Evolutionary conservation across 768 basidiomycete genomes (phyloP), one percentile per base, ranked within the genome.

Genomic region (Dentipellis fragilis): DNA sequence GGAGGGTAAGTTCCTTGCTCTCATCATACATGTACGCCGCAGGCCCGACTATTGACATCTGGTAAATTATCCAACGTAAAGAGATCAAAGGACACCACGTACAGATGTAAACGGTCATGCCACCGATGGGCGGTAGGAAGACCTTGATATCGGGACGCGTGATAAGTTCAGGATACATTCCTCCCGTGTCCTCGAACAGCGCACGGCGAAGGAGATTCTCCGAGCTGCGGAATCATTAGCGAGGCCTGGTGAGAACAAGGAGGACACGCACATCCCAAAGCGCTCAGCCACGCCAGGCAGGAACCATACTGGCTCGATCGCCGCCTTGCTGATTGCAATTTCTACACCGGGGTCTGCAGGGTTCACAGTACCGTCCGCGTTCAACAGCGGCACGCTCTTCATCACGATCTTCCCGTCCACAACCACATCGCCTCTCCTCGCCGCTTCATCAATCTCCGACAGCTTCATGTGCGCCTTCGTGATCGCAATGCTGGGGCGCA

Each of bases 281-380:
- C 95, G 76, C 61, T 90, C 87, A 0, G 95, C 95, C 1, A 98
- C 84, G 10, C 93, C 92, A 46, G 94, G 94, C 1, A 96, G 72
- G 67, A 87, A 91, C 94, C 94, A 97, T 12, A 97, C 93, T 0
- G 94, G 95, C 66, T 97, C 95, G 8, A 97, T 86, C 0, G 95
- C 94, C 0, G 93, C 94, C 72, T 97, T 97, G 67, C 83, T 85
- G n/a, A 87, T 80, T 48, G 73, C 80, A 11, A 97, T 80, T 73
- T 98, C 95, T 16, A 97, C 81, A 6, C 95, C 94, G 8, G 85
- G 81, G 55, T 80, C 76, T 22, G 73, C 79, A 7, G 72, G 68
- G 54, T 77, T 83, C 57, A 65, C 65, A 0, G 76, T 75, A 11
- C 86, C 86, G 63, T 89, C 86, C 17, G 76, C 75, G 49, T 87